phyloP scores from a whole-genome alignment of 1,139 yeast genomes.

The Debaryomyces nepalensis region DNA sequence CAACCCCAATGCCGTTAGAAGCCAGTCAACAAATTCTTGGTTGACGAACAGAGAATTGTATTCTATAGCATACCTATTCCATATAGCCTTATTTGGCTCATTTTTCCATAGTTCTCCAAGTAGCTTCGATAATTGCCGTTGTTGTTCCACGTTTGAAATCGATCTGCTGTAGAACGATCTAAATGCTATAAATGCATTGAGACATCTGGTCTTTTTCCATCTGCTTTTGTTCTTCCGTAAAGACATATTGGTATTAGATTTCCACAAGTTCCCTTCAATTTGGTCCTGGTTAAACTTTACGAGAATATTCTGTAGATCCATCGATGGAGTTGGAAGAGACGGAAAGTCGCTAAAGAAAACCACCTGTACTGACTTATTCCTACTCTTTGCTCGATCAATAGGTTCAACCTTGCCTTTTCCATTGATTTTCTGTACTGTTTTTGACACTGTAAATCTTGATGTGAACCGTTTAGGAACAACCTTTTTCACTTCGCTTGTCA shows the following conservation, averaged over 20 bases:
- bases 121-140: slow-evolving; percentile 26
- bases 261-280: too few relatives aligned
- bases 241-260: not conserved
- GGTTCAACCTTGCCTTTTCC: not conserved
- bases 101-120: slow-evolving; percentile 35
- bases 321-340: slow-evolving; percentile 15
- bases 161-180: slow-evolving; percentile 38
- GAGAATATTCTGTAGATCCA: slow-evolving; percentile 14
- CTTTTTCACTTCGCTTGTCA: slow-evolving; percentile 8
- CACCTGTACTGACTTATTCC: slow-evolving; percentile 10
- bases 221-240: not conserved
- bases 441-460: slow-evolving; percentile 11
- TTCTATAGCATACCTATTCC: slow-evolving; percentile 38
- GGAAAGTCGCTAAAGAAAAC: slow-evolving; percentile 17
- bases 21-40: slow-evolving; percentile 29
- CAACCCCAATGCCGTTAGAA: slow-evolving; percentile 15
- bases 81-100: slow-evolving; percentile 30
- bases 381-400: not conserved
- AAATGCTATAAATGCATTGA: slow-evolving; percentile 43
- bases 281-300: slow-evolving; percentile 14
- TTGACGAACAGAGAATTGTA: slow-evolving; percentile 25
- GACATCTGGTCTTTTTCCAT: slow-evolving; percentile 15
- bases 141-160: slow-evolving; percentile 27
- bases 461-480: slow-evolving; percentile 15
- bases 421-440: not conserved